phyloP scores from a whole-genome alignment of 805 yeast genomes.

The Yamadazyma olivae region DNA sequence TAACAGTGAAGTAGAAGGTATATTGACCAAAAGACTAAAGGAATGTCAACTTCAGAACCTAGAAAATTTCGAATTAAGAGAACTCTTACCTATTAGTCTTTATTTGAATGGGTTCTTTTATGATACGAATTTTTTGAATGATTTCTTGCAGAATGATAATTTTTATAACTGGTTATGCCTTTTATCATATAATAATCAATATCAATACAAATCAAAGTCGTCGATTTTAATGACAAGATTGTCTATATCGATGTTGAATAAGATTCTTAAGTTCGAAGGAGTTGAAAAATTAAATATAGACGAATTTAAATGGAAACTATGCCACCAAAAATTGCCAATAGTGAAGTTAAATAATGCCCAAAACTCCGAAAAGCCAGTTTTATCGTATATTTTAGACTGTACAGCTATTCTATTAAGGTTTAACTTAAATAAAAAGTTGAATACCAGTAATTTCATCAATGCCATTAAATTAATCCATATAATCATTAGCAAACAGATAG shows the following conservation, averaged over 20 bases:
- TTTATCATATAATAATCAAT: constrained; percentile 35
- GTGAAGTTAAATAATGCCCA: constrained; percentile 24
- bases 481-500: constrained; percentile 6
- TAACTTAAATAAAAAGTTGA: constrained; percentile 35
- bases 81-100: constrained; percentile 11
- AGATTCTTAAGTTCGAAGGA: constrained; percentile 17
- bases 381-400: constrained; percentile 32
- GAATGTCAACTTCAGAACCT: constrained; percentile 1
- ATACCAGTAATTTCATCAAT: constrained; percentile 21
- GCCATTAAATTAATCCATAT: constrained; percentile 8
- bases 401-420: constrained; percentile 30
- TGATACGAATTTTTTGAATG: constrained; percentile 2
- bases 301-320: constrained; percentile 41
- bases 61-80: constrained; percentile 9
- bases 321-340: constrained; percentile 37
- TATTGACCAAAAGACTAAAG: constrained; percentile 6
- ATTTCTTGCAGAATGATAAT: constrained; percentile 7
- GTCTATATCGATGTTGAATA: constrained; percentile 23
- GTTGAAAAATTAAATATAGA: constrained; percentile 17
- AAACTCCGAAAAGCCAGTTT: constrained; percentile 24
- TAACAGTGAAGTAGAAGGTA: background rate
- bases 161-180: constrained; percentile 35
- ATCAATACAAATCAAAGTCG: constrained; percentile 28
- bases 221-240: constrained; percentile 25
- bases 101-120: constrained; percentile 12